These are phyloP conservation scores for Calonectria pteridis DNA, from an alignment of 2,329 filamentous ascomycete genomes.

Conservation along the genomic window DNA sequence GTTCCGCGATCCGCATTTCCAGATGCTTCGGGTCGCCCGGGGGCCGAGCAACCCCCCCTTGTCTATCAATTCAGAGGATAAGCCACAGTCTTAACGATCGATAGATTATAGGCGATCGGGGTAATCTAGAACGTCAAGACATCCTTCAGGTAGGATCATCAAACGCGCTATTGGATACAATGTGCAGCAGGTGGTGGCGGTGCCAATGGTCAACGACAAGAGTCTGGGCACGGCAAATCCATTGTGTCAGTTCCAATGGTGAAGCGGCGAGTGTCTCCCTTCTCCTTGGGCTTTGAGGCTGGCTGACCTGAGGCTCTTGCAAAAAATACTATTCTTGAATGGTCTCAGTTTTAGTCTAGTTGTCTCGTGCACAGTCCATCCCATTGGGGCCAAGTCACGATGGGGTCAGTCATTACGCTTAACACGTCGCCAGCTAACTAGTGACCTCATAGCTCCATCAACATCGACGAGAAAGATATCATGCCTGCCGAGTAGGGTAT, in stretches of 20 bases:
- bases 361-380: neutral
- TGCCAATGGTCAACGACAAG: too few species aligned
- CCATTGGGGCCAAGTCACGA: neutral
- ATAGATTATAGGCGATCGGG: neutral
- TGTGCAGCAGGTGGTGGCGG: neutral
- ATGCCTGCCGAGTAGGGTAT: neutral
- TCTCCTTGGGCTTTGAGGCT: neutral
- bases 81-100: neutral
- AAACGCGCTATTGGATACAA: neutral
- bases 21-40: neutral
- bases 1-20: neutral
- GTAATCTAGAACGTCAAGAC: too few species aligned
- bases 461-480: neutral
- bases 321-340: neutral
- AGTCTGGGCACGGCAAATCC: neutral
- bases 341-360: neutral
- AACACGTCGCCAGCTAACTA: neutral
- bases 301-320: neutral
- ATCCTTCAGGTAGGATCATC: too few species aligned
- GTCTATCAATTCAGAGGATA: neutral
- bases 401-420: slow-evolving; percentile 6
- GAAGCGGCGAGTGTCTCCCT: neutral
- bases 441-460: slow-evolving; percentile 4
- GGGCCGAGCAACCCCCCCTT: neutral
- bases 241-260: neutral